Percentiles rank a stretch among this genome's conserved stretches.
Evolutionary conservation across 2,329 filamentous ascomycete species (phyloP).

Genomic region (Pyrenophora seminiperda): DNA sequence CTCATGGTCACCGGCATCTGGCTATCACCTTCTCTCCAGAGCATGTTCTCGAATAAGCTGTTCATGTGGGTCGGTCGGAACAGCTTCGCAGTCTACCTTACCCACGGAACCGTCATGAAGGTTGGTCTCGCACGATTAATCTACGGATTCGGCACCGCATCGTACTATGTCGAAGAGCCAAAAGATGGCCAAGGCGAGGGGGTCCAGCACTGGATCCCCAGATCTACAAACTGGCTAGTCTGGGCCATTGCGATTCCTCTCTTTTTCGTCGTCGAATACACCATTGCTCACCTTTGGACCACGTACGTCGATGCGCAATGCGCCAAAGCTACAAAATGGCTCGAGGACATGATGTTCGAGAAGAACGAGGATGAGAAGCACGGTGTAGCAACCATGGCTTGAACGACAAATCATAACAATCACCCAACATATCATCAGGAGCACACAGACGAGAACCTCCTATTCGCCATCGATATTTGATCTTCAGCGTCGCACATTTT

Average conservation of each 20-base stretch:
- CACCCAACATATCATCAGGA: background rate
- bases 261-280: conserved; percentile 56
- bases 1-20: conserved; percentile 58
- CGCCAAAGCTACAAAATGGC: conserved; percentile 54
- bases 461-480: background rate
- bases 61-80: conserved; percentile 62
- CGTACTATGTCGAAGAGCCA: conserved; percentile 48
- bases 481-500: background rate
- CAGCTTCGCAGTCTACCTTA: conserved; percentile 61
- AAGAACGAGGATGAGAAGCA: conserved; percentile 49
- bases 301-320: conserved; percentile 59
- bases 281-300: conserved; percentile 57
- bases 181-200: conserved; percentile 47
- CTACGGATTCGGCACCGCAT: conserved; percentile 56
- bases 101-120: conserved; percentile 60
- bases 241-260: conserved; percentile 53
- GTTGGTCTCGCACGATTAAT: conserved; percentile 59
- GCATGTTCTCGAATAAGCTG: conserved; percentile 56
- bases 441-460: conserved; percentile 14
- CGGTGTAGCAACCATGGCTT: conserved; percentile 34
- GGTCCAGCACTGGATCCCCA: conserved; percentile 52
- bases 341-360: conserved; percentile 57
- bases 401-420: conserved; percentile 1
- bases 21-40: conserved; percentile 56
- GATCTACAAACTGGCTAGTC: conserved; percentile 46